These are phyloP conservation scores for Flagelloscypha sp. DNA, from an alignment of 768 basidiomycete species.

Conservation along the genomic window DNA sequence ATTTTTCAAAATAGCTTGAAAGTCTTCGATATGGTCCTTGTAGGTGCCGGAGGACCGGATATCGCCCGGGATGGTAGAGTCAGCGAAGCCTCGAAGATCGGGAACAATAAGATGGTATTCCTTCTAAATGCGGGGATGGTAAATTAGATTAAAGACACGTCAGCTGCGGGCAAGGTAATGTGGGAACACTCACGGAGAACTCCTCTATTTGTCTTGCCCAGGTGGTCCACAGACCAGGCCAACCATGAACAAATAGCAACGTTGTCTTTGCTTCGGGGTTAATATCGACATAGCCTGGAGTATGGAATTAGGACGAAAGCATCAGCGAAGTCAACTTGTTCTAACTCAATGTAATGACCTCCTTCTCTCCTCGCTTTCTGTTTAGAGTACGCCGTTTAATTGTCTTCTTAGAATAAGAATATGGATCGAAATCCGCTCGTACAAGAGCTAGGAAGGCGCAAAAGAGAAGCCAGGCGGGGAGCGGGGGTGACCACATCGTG, in stretches of 20 bases:
- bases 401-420: too few relatives aligned
- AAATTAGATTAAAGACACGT: background rate
- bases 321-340: too few relatives aligned
- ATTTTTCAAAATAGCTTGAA: slow-evolving; percentile 53
- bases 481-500: too few relatives aligned
- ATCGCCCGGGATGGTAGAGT: slow-evolving; percentile 59
- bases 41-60: slow-evolving; percentile 48
- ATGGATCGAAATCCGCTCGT: too few relatives aligned
- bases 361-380: too few relatives aligned
- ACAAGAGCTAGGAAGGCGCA: too few relatives aligned
- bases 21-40: slow-evolving; percentile 53
- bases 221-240: slow-evolving; percentile 70
- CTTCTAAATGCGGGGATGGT: slow-evolving; percentile 24
- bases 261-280: slow-evolving; percentile 45
- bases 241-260: slow-evolving; percentile 67
- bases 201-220: slow-evolving; percentile 67
- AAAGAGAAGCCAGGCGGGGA: too few relatives aligned
- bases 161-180: background rate
- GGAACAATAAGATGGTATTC: slow-evolving; percentile 57
- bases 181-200: slow-evolving; percentile 48
- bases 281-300: slow-evolving; percentile 60
- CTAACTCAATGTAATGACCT: too few relatives aligned
- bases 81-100: slow-evolving; percentile 63
- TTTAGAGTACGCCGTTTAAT: too few relatives aligned
- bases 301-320: too few relatives aligned